Percentiles rank a stretch among this genome's conserved stretches.
These are phyloP conservation scores for Aegilops sharonensis DNA, from an alignment of 176 grass and related monocot species.

Conservation along the genomic window DNA sequence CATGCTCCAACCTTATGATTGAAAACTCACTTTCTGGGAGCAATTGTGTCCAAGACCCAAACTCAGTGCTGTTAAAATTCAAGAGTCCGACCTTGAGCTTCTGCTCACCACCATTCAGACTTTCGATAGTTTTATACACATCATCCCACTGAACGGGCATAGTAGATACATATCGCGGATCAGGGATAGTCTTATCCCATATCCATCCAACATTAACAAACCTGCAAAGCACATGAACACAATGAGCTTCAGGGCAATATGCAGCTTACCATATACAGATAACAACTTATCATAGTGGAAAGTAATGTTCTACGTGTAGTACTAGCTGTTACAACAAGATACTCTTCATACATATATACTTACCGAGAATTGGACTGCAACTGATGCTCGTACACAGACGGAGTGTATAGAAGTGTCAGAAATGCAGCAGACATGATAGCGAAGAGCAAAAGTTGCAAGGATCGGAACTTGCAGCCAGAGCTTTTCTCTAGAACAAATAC, in stretches of 20 bases:
- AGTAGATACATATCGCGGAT: slow-evolving; percentile 72
- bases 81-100: slow-evolving; percentile 68
- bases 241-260: slow-evolving; percentile 14
- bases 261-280: slow-evolving; percentile 7
- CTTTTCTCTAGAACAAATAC: slow-evolving; percentile 61
- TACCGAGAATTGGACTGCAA: slow-evolving; percentile 64
- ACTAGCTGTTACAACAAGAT: not conserved
- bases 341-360: slow-evolving; percentile 6
- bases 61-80: slow-evolving; percentile 83
- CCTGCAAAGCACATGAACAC: slow-evolving; percentile 41
- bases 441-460: slow-evolving; percentile 71
- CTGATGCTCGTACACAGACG: slow-evolving; percentile 67
- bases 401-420: slow-evolving; percentile 76
- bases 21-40: slow-evolving; percentile 69
- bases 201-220: slow-evolving; percentile 84
- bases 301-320: not conserved
- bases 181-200: slow-evolving; percentile 63
- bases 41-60: slow-evolving; percentile 56
- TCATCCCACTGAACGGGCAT: slow-evolving; percentile 58
- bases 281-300: not conserved
- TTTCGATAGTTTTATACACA: slow-evolving; percentile 48
- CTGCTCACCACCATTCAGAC: slow-evolving; percentile 38
- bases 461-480: slow-evolving; percentile 75
- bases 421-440: slow-evolving; percentile 80
- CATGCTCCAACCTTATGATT: slow-evolving; percentile 56